Conservation (phyloP, 345 rosid genomes). For the Euphorbia pulcherrima region DNA sequence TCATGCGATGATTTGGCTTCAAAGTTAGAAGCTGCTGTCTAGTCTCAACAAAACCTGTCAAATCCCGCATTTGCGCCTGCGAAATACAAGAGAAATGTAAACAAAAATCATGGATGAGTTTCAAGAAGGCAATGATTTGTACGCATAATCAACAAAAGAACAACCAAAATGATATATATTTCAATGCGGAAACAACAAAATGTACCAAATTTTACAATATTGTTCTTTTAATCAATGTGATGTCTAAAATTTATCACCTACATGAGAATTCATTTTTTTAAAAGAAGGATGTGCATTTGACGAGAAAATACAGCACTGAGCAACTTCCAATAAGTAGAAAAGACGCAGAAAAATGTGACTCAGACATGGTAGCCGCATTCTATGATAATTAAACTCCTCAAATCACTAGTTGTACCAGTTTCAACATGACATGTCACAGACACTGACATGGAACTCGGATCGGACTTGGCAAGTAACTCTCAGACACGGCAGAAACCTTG, state of each 20-base stretch:
- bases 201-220: background rate
- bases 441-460: too few species aligned
- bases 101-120: background rate
- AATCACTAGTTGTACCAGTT: too few species aligned
- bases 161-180: background rate
- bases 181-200: background rate
- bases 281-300: background rate
- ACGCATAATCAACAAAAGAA: background rate
- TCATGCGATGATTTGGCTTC: conserved; percentile 98
- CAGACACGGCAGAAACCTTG: too few species aligned
- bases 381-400: too few species aligned
- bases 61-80: conserved; percentile 99
- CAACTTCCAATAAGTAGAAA: background rate
- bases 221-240: background rate
- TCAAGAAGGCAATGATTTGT: background rate
- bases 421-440: too few species aligned
- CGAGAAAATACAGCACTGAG: background rate
- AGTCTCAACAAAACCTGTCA: conserved; percentile 92
- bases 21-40: conserved; percentile 87
- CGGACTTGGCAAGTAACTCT: too few species aligned
- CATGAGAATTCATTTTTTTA: background rate
- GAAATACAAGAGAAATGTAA: conserved; percentile 15
- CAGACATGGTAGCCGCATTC: background rate
- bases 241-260: background rate
- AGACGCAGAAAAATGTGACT: background rate